Conservation (phyloP, 805 yeast species). For the Kluyveromyces aestuarii region DNA sequence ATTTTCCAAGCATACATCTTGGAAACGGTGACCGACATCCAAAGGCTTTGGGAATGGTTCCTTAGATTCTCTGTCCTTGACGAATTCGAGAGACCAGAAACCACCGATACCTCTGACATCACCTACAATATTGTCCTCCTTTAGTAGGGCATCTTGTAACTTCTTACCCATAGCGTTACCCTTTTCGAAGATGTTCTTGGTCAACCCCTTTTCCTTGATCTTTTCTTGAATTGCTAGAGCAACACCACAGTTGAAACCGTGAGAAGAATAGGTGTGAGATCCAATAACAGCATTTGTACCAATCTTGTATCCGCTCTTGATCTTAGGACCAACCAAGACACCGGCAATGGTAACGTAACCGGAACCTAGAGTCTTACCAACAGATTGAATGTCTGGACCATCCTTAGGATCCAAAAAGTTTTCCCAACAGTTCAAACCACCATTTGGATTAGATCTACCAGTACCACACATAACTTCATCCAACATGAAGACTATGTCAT, state of each 20-base stretch:
- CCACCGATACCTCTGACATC: constrained; percentile 58
- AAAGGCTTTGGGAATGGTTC: constrained; percentile 35
- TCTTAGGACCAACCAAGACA: constrained; percentile 33
- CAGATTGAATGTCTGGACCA: constrained; percentile 39
- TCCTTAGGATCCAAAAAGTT: constrained; percentile 31
- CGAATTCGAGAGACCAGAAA: constrained; percentile 50
- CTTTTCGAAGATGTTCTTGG: constrained; percentile 35
- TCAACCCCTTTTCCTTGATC: constrained; percentile 25
- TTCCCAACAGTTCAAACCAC: constrained; percentile 41
- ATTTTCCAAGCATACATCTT: constrained; percentile 32
- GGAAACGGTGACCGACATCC: constrained; percentile 30
- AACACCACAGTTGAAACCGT: constrained; percentile 38
- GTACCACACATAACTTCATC: constrained; percentile 55
- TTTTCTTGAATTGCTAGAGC: constrained; percentile 40
- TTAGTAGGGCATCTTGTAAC: constrained; percentile 28
- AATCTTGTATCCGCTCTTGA: constrained; percentile 29
- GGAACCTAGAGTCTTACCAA: constrained; percentile 42
- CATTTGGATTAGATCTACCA: constrained; percentile 37
- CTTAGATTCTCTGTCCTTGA: constrained; percentile 42
- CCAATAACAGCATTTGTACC: constrained; percentile 36
- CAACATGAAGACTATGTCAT: constrained; percentile 39
- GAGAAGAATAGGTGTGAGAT: constrained; percentile 45
- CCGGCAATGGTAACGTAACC: constrained; percentile 45
- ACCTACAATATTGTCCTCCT: constrained; percentile 37
- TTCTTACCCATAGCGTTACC: constrained; percentile 36